Evolutionary conservation across 106 monocot genomes (phyloP).

Genomic region (Iris macrosiphon): DNA sequence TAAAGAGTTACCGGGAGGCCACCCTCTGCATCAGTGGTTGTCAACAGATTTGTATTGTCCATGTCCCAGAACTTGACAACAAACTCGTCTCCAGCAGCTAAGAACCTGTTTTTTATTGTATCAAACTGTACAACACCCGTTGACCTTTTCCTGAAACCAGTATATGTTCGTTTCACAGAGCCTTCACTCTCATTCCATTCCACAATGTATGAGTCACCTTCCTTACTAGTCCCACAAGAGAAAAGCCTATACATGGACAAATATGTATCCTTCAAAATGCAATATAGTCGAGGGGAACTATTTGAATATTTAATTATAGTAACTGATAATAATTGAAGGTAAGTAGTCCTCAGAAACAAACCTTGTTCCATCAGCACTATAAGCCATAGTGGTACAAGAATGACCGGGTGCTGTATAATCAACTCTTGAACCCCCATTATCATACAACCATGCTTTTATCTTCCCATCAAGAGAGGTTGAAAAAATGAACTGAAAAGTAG

Average conservation of each 20-base stretch:
- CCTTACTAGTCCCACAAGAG: conserved; percentile 51
- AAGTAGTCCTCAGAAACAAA: conserved; percentile 1
- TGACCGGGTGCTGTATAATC: conserved; percentile 50
- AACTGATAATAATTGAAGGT: not conserved
- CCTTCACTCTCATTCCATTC: conserved; percentile 47
- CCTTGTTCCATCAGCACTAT: conserved; percentile 63
- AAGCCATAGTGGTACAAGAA: conserved; percentile 53
- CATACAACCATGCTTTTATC: conserved; percentile 63
- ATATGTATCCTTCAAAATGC: not conserved
- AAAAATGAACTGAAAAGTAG: conserved; percentile 42
- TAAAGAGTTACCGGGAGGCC: conserved; percentile 27
- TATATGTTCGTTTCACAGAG: conserved; percentile 22
- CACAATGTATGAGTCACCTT: conserved; percentile 31
- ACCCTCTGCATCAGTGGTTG: conserved; percentile 31
- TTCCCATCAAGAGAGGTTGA: conserved; percentile 67
- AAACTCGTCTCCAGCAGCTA: conserved; percentile 48
- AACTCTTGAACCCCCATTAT: conserved; percentile 34
- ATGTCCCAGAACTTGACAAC: conserved; percentile 52
- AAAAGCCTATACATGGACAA: conserved; percentile 28
- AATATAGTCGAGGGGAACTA: not conserved
- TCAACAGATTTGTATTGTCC: conserved; percentile 23
- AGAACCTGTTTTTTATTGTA: conserved; percentile 23
- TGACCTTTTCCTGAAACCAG: conserved; percentile 25
- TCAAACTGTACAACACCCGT: conserved; percentile 47
- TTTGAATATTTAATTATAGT: not conserved